Conservation (phyloP, 805 yeast genomes). For the Barnettozyma vustinii region DNA sequence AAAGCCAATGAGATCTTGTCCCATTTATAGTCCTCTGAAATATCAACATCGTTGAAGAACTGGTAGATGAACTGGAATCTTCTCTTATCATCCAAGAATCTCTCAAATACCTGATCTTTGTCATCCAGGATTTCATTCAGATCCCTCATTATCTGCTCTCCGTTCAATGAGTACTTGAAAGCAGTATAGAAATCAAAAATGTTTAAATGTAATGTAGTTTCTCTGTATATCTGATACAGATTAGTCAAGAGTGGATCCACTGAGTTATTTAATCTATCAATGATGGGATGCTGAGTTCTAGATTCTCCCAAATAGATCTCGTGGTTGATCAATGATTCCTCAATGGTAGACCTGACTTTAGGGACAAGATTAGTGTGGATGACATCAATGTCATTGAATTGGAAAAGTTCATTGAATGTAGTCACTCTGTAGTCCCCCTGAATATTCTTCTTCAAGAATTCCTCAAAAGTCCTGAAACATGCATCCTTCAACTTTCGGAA, state of each 20-base stretch:
- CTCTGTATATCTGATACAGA: slow-evolving; percentile 67
- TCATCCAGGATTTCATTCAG: slow-evolving; percentile 20
- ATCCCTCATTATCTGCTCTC: slow-evolving; percentile 23
- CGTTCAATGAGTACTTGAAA: slow-evolving; percentile 47
- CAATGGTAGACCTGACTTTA: slow-evolving; percentile 34
- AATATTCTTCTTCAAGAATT: slow-evolving; percentile 12
- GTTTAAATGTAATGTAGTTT: slow-evolving; percentile 66
- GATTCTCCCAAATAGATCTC: slow-evolving; percentile 23
- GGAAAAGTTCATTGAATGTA: slow-evolving; percentile 38
- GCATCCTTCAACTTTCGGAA: slow-evolving; percentile 15
- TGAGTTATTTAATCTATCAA: slow-evolving; percentile 28
- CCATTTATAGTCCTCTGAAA: slow-evolving; percentile 44
- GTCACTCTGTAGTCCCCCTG: slow-evolving; percentile 17
- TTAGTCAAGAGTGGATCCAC: slow-evolving; percentile 51
- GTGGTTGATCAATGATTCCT: slow-evolving; percentile 38
- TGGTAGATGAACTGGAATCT: slow-evolving; percentile 25
- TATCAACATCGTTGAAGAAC: slow-evolving; percentile 25
- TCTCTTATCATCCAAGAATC: slow-evolving; percentile 20
- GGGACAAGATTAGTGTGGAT: slow-evolving; percentile 38
- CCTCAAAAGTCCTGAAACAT: slow-evolving; percentile 14
- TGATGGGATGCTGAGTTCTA: slow-evolving; percentile 12
- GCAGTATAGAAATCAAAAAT: slow-evolving; percentile 62
- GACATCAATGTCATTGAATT: slow-evolving; percentile 27
- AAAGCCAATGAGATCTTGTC: slow-evolving; percentile 59
- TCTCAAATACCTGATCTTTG: slow-evolving; percentile 15